Evolutionary conservation across 495 filamentous ascomycete species (phyloP), one percentile per base, ranked within the genome.

Genomic region (Clavariopsis aquatica): DNA sequence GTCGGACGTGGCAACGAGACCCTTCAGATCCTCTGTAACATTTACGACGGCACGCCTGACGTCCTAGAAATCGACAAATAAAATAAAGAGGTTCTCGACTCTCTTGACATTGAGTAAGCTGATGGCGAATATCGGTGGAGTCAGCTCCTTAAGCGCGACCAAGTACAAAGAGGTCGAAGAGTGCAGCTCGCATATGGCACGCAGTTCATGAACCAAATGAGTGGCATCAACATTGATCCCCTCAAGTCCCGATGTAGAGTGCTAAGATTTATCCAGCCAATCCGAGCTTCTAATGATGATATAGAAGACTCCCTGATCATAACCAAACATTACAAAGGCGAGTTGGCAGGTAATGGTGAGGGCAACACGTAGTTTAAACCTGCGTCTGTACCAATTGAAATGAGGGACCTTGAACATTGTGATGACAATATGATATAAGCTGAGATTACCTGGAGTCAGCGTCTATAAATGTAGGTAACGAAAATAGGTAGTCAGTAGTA

Each of bases 271-370:
- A 15, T 76, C 60, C 28, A 83, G 77, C 69, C 81, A 86, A 41
- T 82, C 76, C 7, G 76, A 62, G 62, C 80, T 79, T 43, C 73
- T 75, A 23, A 80, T 73, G 49, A 83, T 79, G 26, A 81, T 81
- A 34, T 76, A 77, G 69, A 82, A 80, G 8, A 82, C 78, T 57
- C 80, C 82, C 70, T 85, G 83, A 52, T 85, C 82, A 60, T 84
- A 85, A 22, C 81, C 58, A 47, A 72, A 73, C n/a, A 75, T 58
- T 24, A 75, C 70, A 52, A 75, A 75, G 8, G 73, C 73, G 46
- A 75, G 73, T 52, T 73, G 64, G 49, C 73, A 75, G 15, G 62
- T 61, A 17, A 73, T 34, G 15, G 67, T 75, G 52, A 75, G 72
- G 31, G 73, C 73, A 17, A 68, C 49, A 12, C 62, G 71, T 19